These are phyloP conservation scores for Saksenaea vasiformis DNA, from an alignment of 371 early-diverging fungal genomes.

Conservation along the genomic window DNA sequence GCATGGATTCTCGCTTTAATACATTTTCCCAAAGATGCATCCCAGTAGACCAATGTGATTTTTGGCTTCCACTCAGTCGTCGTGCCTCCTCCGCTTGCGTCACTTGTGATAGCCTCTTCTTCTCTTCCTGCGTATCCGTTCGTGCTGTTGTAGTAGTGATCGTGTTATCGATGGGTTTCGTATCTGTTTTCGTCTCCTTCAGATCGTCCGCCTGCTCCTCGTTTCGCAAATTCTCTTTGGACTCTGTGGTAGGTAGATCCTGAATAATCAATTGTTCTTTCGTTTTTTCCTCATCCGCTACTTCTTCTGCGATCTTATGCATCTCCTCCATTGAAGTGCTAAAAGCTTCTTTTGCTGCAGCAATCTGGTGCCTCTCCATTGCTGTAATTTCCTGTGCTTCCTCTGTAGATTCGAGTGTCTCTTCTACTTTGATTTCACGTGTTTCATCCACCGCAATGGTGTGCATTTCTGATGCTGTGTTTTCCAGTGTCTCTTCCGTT, in stretches of 20 bases:
- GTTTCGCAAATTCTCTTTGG: not conserved
- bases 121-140: not conserved
- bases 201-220: not conserved
- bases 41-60: conserved; percentile 37
- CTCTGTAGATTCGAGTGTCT: no score
- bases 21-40: conserved; percentile 23
- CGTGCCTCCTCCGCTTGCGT: conserved; percentile 8
- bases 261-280: not conserved
- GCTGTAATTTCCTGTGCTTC: no score
- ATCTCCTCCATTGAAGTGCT: no score
- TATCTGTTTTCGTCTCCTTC: not conserved
- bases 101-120: not conserved
- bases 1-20: conserved; percentile 20
- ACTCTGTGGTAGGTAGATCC: not conserved
- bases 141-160: not conserved
- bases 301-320: not conserved
- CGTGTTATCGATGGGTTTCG: no score
- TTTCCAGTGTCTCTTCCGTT: no score
- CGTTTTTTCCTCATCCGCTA: not conserved
- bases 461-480: no score
- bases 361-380: no score
- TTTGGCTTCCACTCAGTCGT: conserved; percentile 34
- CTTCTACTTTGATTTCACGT: no score
- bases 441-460: no score
- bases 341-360: no score